Evolutionary conservation across 129 eudicot species (phyloP), one percentile per base, ranked within the genome.

Genomic region (Erigeron canadensis): DNA sequence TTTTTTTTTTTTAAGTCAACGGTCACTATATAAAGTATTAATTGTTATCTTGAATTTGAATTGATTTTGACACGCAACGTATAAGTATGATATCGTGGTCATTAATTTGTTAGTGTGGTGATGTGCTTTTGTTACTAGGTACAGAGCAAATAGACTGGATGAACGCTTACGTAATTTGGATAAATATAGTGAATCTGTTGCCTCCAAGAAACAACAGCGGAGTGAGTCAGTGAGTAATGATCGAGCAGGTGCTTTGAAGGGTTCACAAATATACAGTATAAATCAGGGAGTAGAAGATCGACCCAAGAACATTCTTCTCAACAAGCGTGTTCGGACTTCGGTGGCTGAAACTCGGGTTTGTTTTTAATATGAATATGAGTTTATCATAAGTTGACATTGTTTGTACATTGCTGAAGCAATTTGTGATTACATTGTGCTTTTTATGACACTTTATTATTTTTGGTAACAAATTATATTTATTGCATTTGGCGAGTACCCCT

Each of bases 271-370:
- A 10, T 75, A 86, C 74, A 71, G 70, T 67, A 77, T 80, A 34
- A 67, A 67, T 61, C 86, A 82, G 67, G 84, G 81, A 74, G 62
- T 80, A 47, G 97, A 88, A 73, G 97, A 91, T 54, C 85, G 82
- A 74, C 84, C 90, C 62, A 91, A 88, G 85, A 88, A 86, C 69
- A 77, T 67, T 75, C 78, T 71, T 80, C 86, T 84, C 51, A 91
- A 81, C 86, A 91, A 84, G 83, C 97, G 96, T 63, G 82, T 82
- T 51, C 87, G 97, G 57, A 88, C 94, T 41, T 83, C 97, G 37
- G 80, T 87, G 46, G 86, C 91, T 56, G 97, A 91, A 70, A 65
- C 77, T 45, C 91, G 86, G 95, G 97, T 91, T 71, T 71, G 96
- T 81, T 81, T 46, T 53, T 65, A 61, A 42, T 48, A 3, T 28